Evolutionary conservation across 2,329 filamentous ascomycete genomes (phyloP).

Genomic region (Nigrospora sphaerica): DNA sequence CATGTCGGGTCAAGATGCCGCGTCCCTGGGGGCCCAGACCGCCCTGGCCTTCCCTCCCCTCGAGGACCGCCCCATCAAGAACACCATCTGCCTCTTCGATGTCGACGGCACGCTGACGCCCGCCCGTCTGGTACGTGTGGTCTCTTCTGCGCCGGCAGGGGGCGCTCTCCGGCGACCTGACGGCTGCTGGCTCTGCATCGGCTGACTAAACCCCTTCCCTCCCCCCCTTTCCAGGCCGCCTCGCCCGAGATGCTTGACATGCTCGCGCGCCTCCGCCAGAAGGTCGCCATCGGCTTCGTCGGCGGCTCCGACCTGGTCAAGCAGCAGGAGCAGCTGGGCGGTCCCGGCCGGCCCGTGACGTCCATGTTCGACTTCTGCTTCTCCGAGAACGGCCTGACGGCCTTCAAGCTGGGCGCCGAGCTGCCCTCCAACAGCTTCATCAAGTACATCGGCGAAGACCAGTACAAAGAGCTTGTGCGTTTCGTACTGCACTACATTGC

Average conservation of each 20-base stretch:
- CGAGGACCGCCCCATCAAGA: conserved; percentile 76
- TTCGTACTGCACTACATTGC: conserved; percentile 78
- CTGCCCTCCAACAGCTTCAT: conserved; percentile 84
- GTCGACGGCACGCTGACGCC: conserved; percentile 89
- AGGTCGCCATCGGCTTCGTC: conserved; percentile 85
- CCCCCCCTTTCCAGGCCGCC: conserved; percentile 41
- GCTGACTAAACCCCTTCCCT: conserved; percentile 9
- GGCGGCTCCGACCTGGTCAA: conserved; percentile 88
- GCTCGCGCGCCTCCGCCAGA: conserved; percentile 74
- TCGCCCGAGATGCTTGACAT: conserved; percentile 77
- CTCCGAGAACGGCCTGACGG: conserved; percentile 90
- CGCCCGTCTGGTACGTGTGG: conserved; percentile 59
- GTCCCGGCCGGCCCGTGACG: conserved; percentile 60
- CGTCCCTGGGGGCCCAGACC: neutral
- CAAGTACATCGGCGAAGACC: conserved; percentile 76
- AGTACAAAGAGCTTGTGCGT: conserved; percentile 70
- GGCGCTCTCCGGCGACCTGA: neutral
- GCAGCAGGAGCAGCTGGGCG: conserved; percentile 92
- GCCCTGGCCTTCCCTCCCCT: conserved; percentile 51
- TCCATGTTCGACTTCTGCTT: conserved; percentile 97
- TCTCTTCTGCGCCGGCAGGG: neutral
- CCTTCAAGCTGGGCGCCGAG: conserved; percentile 72
- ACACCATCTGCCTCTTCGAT: conserved; percentile 93
- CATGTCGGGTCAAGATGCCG: neutral
- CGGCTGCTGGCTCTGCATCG: neutral